phyloP scores from a whole-genome alignment of 768 basidiomycete genomes.

The Exidia glandulosa region DNA sequence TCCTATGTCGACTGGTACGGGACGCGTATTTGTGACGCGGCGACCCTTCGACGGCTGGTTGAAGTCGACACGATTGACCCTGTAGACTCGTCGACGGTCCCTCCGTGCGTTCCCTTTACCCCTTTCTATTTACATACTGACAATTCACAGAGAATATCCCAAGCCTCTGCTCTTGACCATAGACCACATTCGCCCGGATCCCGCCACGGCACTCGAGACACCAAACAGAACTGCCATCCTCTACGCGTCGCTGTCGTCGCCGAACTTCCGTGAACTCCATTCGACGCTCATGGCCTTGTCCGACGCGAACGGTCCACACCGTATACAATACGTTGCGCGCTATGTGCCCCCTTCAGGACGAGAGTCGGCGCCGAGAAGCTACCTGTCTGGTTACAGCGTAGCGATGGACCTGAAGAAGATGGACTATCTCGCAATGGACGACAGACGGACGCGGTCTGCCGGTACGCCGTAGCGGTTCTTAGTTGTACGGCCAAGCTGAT shows the following conservation, averaged over 20 bases:
- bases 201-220: slow-evolving; percentile 28
- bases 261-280: slow-evolving; percentile 64
- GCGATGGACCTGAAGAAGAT: slow-evolving; percentile 90
- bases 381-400: slow-evolving; percentile 85
- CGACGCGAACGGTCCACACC: slow-evolving; percentile 24
- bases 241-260: slow-evolving; percentile 57
- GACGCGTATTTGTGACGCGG: slow-evolving; percentile 53
- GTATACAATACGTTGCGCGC: slow-evolving; percentile 68
- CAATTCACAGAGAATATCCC: slow-evolving; percentile 13
- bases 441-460: slow-evolving; percentile 38
- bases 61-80: slow-evolving; percentile 38
- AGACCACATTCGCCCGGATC: slow-evolving; percentile 61
- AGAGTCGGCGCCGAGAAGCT: slow-evolving; percentile 21
- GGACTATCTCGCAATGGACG: slow-evolving; percentile 92
- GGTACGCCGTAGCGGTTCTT: slow-evolving; percentile 5
- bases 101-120: background rate
- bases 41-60: slow-evolving; percentile 43
- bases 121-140: background rate
- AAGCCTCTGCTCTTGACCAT: slow-evolving; percentile 52
- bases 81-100: slow-evolving; percentile 5
- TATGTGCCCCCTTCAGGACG: slow-evolving; percentile 36
- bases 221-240: slow-evolving; percentile 62
- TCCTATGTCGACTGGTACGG: slow-evolving; percentile 87
- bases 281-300: slow-evolving; percentile 45
- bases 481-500: background rate